Evolutionary conservation across 2,329 filamentous ascomycete genomes (phyloP), one percentile per base, ranked within the genome.

Genomic region (Aureobasidium sp.): DNA sequence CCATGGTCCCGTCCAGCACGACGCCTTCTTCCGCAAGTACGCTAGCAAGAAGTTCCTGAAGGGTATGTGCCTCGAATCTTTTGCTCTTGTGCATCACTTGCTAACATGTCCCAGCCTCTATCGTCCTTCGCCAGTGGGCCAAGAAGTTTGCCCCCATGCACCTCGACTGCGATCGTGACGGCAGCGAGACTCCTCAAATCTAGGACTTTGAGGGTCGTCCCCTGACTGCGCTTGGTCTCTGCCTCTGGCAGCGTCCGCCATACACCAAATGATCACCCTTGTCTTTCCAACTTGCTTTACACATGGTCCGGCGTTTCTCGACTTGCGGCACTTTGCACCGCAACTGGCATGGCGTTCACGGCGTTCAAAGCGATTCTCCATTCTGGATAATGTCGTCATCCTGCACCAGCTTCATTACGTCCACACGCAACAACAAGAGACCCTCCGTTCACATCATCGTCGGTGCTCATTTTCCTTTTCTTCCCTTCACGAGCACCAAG

Each of bases 11-110:
- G 89, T 97, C 60, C 84, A 87, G 47, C 94, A 99, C 72, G 93
- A 97, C 74, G 95, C 94, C 41, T 97, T 99, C 82, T 97, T 97
- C 83, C 96, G 96, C 84, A 99, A 99, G 78, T 99, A 99, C 75
- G 94, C 94, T 62, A 96, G 91, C 84, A 99, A 97, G 82, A 97
- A 96, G 79, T 99, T 97, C 79, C 80, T 97, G 70, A 99, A 99
- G 81, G 92, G 93, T 96, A 86, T 78, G 83, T 64, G 25, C 15
- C 17, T 41, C 20, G 14, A 20, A 34, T 9, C 29, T 11, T 27
- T 5, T 25, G 3, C 5, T 14, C 29, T 25, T 22, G 11, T 12
- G 37, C 42, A 11, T 22, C n/a, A 29, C 29, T 31, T 11, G 45
- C 64, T 65, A 53, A 65, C 60, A 49, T 57, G 47, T 48, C 62